phyloP scores from a whole-genome alignment of 2,329 filamentous ascomycete genomes.

The Colletotrichum zoysiae region DNA sequence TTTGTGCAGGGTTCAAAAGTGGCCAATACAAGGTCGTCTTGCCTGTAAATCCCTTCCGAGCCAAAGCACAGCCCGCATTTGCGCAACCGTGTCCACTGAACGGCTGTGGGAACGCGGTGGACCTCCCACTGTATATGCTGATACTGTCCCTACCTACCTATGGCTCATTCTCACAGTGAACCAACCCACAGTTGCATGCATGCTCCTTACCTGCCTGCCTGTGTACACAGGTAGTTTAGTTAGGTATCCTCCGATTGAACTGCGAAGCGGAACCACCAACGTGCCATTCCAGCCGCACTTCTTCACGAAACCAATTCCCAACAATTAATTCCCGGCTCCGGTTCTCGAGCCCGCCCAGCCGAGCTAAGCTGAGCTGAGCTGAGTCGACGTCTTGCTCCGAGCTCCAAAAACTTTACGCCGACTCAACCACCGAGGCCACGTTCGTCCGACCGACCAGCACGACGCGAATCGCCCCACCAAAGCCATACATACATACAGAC shows the following conservation, averaged over 20 bases:
- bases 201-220: not conserved
- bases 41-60: not conserved
- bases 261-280: not conserved
- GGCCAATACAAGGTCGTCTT: constrained; percentile 1
- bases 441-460: constrained; percentile 47
- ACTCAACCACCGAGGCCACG: constrained; percentile 35
- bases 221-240: too few species aligned
- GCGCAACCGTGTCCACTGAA: constrained; percentile 38
- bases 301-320: constrained; percentile 7
- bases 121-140: not conserved
- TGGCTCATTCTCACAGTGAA: constrained; percentile 28
- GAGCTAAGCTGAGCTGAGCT: not conserved
- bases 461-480: constrained; percentile 38
- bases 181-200: not conserved
- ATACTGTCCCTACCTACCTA: not conserved
- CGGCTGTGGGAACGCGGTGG: constrained; percentile 13
- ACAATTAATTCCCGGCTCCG: constrained; percentile 18
- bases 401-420: constrained; percentile 24
- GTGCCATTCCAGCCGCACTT: constrained; percentile 13
- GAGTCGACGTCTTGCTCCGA: constrained; percentile 22
- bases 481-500: not conserved
- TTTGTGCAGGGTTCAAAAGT: constrained; percentile 2
- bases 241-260: not conserved
- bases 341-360: not conserved
- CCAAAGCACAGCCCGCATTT: not conserved